Evolutionary conservation across 2,329 filamentous ascomycete species (phyloP), one percentile per base, ranked within the genome.

Genomic region (Ophiocordyceps australis): DNA sequence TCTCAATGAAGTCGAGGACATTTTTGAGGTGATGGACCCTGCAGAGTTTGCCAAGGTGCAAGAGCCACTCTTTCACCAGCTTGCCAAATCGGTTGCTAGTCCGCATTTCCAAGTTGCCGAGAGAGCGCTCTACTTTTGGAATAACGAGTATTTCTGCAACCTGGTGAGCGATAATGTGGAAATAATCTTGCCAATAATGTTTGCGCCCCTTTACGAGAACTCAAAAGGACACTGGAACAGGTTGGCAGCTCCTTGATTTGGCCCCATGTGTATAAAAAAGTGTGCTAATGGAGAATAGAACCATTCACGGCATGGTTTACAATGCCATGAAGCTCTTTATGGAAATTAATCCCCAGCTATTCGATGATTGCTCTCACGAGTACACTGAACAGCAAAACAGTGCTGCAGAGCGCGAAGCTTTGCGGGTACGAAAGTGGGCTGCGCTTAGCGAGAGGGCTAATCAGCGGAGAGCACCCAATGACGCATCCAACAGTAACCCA

Each of bases 251-350:
- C 14, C 5, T 24, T 23, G 7, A 15, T 14, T 10, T 27, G 9
- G 17, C 11, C 21, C n/a, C n/a, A n/a, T n/a, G n/a, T n/a, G n/a
- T 14, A 12, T 20, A 24, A 7, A 17, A 16, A 18, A 14, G 12
- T 23, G 18, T 14, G 25, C 9, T 21, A 11, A 23, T 15, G 9
- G 4, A 4, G 6, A 11, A 3, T 36, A 95, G 89, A 43, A 98
- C 89, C 7, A 98, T 98, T 38, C 89, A 98, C 46, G 89, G 89
- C 47, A 95, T 98, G 86, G 89, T 98, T 9, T 95, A 95, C 52
- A 98, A 95, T 43, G 89, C 89, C 30, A 95, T 98, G 89, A 98
- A 98, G 51, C 68, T 98, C 20, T 98, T 98, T 53, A 98, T 98
- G 89, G 89, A 98, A 50, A 94, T 98, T 43, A 95, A 95, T 49